Base-by-base conservation (phyloP, 805 yeast species). In the Candida multigemmis region DNA sequence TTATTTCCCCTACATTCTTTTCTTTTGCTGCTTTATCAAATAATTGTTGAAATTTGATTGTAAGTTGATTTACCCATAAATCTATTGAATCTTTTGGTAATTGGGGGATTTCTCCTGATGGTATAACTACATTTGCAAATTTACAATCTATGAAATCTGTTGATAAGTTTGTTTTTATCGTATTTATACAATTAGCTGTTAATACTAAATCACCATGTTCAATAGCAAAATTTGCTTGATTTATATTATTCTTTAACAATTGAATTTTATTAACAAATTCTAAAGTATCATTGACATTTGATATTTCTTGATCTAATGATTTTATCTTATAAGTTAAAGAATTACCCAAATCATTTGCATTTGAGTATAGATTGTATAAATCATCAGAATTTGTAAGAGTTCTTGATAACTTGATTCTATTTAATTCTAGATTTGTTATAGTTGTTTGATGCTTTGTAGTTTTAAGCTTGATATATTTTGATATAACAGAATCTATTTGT, bases 31-130 rank as follows among this genome's bases (percentile, higher is more conserved):
- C 94, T 22, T 64, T 63, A 24, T 66, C 66, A 51, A 91, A 91
- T 38, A 77, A 77, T 7, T 57, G 44, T 19, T 63, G 53, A 42
- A 87, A 85, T 3, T 73, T 53, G 1, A 47, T 46, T 4, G 71
- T 74, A 32, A 91, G 60, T 19, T 74, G 65, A 2, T 54, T 58
- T 4, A 74, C 66, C 75, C 93, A 82, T 9, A 58, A 57, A 2
- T 56, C 45, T 2, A 91, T 41, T 0, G 81, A 54, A 2, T 54
- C 64, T 7, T 48, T 44, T 0, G 98, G 97, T 27, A 69, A 56
- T 26, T 84, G 94, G 0, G 96, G 94, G 10, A 86, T 65, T 30
- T 84, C 93, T 7, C 80, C 62, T 0, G 94, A 75, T 1, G 98
- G 98, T 11, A 89, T 89, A 42, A 81, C 82, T 23, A 66, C 74